Evolutionary conservation across 2,329 filamentous ascomycete genomes (phyloP), one percentile per base, ranked within the genome.

Genomic region (Pyrenophora seminiperda): DNA sequence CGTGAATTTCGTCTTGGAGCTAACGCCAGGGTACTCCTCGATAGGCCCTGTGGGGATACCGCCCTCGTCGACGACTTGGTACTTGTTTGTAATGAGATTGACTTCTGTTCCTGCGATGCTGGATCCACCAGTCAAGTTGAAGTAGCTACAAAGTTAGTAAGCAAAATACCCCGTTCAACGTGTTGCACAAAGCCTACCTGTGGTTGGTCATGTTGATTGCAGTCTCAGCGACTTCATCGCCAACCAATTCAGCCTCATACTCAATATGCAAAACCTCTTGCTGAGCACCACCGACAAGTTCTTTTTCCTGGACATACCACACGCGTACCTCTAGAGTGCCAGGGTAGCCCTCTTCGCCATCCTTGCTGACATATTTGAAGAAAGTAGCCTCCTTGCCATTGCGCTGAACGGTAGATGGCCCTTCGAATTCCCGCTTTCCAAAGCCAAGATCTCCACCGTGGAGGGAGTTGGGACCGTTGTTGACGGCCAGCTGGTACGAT

Each of bases 181-280:
- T 27, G 2, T 24, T 30, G 20, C n/a, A 7, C 14, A 7, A 11
- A 13, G 15, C 20, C 61, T 74, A 91, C 88, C 90, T 95, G 78
- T 99, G 93, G 77, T 97, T 99, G 41, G 94, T 97, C 76, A 97
- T 83, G 75, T 92, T 95, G 71, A 97, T 83, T 33, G 86, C 86
- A 0, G 93, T 97, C 80, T 97, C 93, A n/a, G 92, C 86, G 10
- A 86, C 87, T 41, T 88, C 81, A 52, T 84, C 87, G 11, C 71
- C 87, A 3, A 91, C 81, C 38, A 97, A 80, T 73, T 90, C 85
- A 15, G 89, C 91, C 78, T 96, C 89, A 71, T 95, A 97, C 73
- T 97, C 94, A 41, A 95, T 89, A 48, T 86, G 86, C 49, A 97
- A 75, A 15, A 94, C 83, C 1, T 83, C 85, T 56, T 87, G 86